Evolutionary conservation across 441 rosid species (phyloP).

Genomic region (Populus trichocarpa): DNA sequence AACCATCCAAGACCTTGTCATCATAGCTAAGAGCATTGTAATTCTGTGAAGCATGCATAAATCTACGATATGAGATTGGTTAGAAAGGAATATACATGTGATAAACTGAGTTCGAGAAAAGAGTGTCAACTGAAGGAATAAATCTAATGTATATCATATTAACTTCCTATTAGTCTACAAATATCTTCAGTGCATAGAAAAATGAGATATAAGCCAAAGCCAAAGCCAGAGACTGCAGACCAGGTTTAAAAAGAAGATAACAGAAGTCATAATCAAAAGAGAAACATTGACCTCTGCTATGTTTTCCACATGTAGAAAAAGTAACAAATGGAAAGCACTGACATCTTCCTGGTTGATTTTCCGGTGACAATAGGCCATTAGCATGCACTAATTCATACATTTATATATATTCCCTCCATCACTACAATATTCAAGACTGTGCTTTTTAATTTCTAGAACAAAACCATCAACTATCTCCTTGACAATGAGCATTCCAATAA

Average conservation of each 20-base stretch:
- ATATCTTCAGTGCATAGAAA: not conserved
- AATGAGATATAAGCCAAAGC: not conserved
- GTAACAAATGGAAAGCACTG: slow-evolving; percentile 1
- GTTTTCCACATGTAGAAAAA: not conserved
- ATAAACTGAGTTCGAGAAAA: slow-evolving; percentile 23
- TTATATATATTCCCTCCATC: not conserved
- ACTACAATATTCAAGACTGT: not conserved
- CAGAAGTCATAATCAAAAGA: not conserved
- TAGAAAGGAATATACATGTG: slow-evolving; percentile 40
- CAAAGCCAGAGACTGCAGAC: not conserved
- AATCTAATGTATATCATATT: not conserved
- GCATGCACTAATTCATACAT: not conserved
- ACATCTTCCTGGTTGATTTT: slow-evolving; percentile 9
- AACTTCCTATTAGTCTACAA: slow-evolving; percentile 5
- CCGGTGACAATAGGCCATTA: not conserved
- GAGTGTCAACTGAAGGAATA: slow-evolving; percentile 5
- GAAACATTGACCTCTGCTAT: not conserved
- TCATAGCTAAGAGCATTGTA: slow-evolving; percentile 89
- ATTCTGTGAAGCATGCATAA: slow-evolving; percentile 80
- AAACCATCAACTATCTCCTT: slow-evolving; percentile 1
- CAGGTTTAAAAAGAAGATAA: not conserved
- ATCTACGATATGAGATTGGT: slow-evolving; percentile 59
- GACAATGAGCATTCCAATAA: not conserved
- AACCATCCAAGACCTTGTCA: slow-evolving; percentile 97
- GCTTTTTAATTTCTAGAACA: not conserved